Percentiles rank a stretch among this genome's conserved stretches.
These are phyloP conservation scores for Musa beccarii DNA, from an alignment of 176 grass and related monocot species.

Conservation along the genomic window DNA sequence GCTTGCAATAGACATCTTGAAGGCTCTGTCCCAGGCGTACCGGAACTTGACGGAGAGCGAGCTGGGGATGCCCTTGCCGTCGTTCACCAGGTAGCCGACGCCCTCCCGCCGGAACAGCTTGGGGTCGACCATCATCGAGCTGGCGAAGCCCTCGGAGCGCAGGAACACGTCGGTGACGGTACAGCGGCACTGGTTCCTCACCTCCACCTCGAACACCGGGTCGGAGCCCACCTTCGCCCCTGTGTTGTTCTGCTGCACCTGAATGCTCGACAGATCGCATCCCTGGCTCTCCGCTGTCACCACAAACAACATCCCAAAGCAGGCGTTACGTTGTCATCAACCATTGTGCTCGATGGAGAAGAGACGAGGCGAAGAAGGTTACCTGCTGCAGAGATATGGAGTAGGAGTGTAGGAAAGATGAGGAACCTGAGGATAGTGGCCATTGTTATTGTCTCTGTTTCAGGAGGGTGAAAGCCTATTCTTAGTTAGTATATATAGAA, in stretches of 20 bases:
- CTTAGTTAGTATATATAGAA: no score
- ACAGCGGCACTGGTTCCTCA: constrained; percentile 46
- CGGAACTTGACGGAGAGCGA: constrained; percentile 25
- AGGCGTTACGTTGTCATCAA: no score
- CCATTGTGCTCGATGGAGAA: no score
- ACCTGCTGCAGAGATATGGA: no score
- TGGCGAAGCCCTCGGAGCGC: constrained; percentile 52
- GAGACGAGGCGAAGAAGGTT: no score
- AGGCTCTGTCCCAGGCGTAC: constrained; percentile 61
- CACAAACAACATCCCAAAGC: no score
- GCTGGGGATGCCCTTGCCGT: constrained; percentile 29
- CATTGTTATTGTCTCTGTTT: no score
- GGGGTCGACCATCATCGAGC: constrained; percentile 49
- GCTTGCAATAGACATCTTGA: constrained; percentile 41
- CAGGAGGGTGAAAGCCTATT: no score
- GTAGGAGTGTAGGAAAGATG: no score
- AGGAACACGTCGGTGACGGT: constrained; percentile 23
- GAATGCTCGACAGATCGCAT: constrained; percentile 34
- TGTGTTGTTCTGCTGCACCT: constrained; percentile 39
- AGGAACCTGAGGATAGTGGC: no score
- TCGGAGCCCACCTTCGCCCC: constrained; percentile 30
- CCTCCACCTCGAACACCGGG: constrained; percentile 48
- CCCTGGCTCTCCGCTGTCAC: neutral
- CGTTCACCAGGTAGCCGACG: constrained; percentile 35
- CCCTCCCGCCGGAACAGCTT: constrained; percentile 37